phyloP scores from a whole-genome alignment of 208 protist species.

The Trypanosoma rangeli region DNA sequence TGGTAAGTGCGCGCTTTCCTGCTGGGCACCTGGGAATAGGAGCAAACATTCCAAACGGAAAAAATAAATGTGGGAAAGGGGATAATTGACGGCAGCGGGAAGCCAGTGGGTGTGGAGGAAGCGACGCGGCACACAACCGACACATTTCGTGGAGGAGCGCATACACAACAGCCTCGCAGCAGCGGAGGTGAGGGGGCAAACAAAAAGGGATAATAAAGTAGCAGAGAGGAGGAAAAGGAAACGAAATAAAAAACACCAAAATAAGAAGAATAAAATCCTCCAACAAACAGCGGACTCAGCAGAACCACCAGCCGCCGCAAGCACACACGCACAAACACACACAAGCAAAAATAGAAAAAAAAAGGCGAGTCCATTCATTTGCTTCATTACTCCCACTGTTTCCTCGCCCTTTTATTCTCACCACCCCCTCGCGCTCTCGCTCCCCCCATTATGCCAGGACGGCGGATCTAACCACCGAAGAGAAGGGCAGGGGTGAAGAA shows the following conservation, averaged over 20 bases:
- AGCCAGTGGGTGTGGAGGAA: slow-evolving; percentile 4
- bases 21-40: background rate
- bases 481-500: background rate
- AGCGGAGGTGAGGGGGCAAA: background rate
- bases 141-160: too few species aligned
- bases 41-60: background rate
- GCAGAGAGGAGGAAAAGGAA: slow-evolving; percentile 3
- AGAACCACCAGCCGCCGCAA: background rate
- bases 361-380: slow-evolving; percentile 7
- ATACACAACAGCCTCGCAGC: too few species aligned
- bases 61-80: background rate
- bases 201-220: slow-evolving; percentile 16
- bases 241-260: background rate
- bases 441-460: background rate
- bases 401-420: slow-evolving; percentile 10
- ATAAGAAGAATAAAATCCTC: background rate
- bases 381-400: slow-evolving; percentile 1
- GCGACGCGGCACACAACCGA: too few species aligned
- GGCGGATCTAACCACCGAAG: background rate
- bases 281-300: background rate
- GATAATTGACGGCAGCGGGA: background rate
- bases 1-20: background rate
- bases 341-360: slow-evolving; percentile 13
- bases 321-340: slow-evolving; percentile 5
- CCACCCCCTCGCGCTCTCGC: background rate